Percentiles rank a stretch among this genome's conserved stretches.
These are phyloP conservation scores for Boehmeria nivea DNA, from an alignment of 306 rosid genomes.

Conservation along the genomic window DNA sequence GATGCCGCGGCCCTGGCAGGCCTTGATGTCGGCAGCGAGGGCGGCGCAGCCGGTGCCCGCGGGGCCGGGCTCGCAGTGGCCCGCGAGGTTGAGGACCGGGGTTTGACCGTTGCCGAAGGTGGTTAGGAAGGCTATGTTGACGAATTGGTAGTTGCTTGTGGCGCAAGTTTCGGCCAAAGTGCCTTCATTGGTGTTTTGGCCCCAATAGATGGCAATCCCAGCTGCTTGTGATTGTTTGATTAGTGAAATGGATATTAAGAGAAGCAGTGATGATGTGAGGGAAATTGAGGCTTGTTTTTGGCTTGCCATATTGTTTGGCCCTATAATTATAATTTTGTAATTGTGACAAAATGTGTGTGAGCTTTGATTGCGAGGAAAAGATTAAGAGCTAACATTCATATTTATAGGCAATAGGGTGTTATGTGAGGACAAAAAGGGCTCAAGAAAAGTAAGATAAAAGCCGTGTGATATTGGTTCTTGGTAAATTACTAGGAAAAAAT, in stretches of 20 bases:
- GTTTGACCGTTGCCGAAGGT: slow-evolving; percentile 41
- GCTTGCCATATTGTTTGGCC: slow-evolving; percentile 33
- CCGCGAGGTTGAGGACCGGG: slow-evolving; percentile 25
- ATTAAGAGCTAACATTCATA: neutral
- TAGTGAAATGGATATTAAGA: slow-evolving; percentile 27
- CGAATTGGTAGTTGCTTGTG: slow-evolving; percentile 53
- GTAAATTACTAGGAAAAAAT: too few relatives aligned
- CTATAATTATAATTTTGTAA: neutral
- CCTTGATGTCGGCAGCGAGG: slow-evolving; percentile 25
- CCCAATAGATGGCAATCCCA: slow-evolving; percentile 58
- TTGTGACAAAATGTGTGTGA: neutral
- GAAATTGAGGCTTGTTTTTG: slow-evolving; percentile 13
- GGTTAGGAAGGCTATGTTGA: slow-evolving; percentile 51
- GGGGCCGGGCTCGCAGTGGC: slow-evolving; percentile 23
- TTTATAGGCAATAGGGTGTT: slow-evolving; percentile 24
- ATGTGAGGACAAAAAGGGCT: slow-evolving; percentile 3
- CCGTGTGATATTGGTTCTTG: slow-evolving; percentile 5
- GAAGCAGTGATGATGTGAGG: slow-evolving; percentile 11
- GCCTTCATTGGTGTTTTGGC: slow-evolving; percentile 44
- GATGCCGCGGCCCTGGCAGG: slow-evolving; percentile 40
- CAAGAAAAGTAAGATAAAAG: neutral
- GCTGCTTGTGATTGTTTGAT: slow-evolving; percentile 26
- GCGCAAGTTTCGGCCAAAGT: slow-evolving; percentile 43
- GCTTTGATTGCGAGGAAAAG: neutral
- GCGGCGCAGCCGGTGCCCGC: slow-evolving; percentile 21